Evolutionary conservation across 345 rosid species (phyloP), one percentile per base, ranked within the genome.

Genomic region (Anastatica hierochuntica): DNA sequence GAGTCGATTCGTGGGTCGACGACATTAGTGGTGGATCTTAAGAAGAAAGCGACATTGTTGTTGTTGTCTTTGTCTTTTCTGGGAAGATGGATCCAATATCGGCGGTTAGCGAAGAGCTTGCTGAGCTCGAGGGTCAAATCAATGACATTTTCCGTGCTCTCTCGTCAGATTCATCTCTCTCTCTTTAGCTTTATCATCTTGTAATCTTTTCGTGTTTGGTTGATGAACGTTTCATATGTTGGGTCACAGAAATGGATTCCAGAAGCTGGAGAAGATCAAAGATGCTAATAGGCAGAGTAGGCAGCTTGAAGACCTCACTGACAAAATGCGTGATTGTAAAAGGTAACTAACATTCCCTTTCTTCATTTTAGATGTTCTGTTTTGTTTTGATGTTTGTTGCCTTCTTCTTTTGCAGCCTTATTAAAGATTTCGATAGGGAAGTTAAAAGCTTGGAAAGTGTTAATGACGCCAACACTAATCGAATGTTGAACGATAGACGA

Each of bases 241-340:
- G n/a, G n/a, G n/a, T 7, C 31, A 39, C 35, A 90, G 97, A 63
- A 85, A 83, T 80, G 97, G 95, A 6, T 90, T 92, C 71, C 95
- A 88, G 76, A 92, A 84, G 74, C 68, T 92, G 75, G 97, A 92
- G 61, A 92, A 92, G 75, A 76, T 92, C 43, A 92, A 92, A 76
- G 99, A 92, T 71, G 78, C 74, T 15, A 92, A 53, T 62, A 78
- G 99, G 63, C 90, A 85, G 66, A 81, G 90, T 56, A 81, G 95
- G 68, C 97, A 92, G 74, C 75, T 92, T 52, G 97, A 92, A 65
- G 99, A 92, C 63, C 95, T 92, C 62, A 83, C 97, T 1, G 95
- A 72, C 34, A 88, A 77, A 73, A 92, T 92, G 97, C 84, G 88
- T 13, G 98, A 88, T 18, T 92, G 99, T 56, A 92, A 92, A 62